Evolutionary conservation across 2,329 filamentous ascomycete species (phyloP).

Genomic region (Paecilomyces formosus): DNA sequence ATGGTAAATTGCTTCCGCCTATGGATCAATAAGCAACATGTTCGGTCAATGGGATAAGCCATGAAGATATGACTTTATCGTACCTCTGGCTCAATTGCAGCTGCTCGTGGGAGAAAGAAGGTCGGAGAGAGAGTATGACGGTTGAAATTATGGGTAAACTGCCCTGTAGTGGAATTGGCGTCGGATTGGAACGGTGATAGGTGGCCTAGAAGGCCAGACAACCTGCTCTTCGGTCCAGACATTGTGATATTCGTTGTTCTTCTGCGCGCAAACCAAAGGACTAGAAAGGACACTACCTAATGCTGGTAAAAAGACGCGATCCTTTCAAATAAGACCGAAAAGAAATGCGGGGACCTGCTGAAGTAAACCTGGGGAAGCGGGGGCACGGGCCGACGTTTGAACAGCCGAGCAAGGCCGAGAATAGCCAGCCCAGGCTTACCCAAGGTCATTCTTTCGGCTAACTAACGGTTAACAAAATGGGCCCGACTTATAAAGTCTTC

Average conservation of each 20-base stretch:
- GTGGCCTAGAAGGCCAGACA: conserved; percentile 23
- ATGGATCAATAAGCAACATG: not conserved
- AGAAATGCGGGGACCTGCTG: conserved; percentile 20
- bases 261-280: not conserved
- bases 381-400: conserved; percentile 4
- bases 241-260: conserved; percentile 7
- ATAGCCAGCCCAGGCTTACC: not conserved
- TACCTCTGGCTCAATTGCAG: conserved; percentile 75
- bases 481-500: not conserved
- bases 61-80: conserved; percentile 9
- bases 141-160: conserved; percentile 29
- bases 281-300: not conserved
- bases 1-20: conserved; percentile 78
- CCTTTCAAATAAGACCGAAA: conserved; percentile 3
- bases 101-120: conserved; percentile 77
- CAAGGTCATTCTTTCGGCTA: not conserved
- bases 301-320: not conserved
- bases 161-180: conserved; percentile 1
- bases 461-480: not conserved
- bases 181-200: conserved; percentile 18
- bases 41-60: not conserved
- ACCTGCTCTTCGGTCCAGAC: conserved; percentile 19
- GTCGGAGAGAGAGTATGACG: conserved; percentile 69
- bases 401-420: not conserved
- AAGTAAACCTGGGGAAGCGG: conserved; percentile 2